Percentiles rank a stretch among this genome's conserved stretches.
Conservation (phyloP, 768 basidiomycete genomes). For the Tremella yokohamensis region DNA sequence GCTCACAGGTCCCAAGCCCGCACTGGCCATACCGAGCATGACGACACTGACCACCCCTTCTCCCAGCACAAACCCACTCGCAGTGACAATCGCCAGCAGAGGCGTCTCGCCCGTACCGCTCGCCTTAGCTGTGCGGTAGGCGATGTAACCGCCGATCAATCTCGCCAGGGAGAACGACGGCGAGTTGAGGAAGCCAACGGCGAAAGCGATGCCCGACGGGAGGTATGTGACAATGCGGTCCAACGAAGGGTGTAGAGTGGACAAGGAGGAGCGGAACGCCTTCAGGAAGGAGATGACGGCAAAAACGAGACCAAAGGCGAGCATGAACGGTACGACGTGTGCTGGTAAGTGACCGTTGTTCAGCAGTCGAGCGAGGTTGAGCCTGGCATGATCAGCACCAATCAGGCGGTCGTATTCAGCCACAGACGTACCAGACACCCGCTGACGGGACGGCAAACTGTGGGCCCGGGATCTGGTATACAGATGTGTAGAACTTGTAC, state of each 20-base stretch:
- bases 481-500: constrained; percentile 78
- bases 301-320: constrained; percentile 69
- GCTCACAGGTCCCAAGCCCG: constrained; percentile 69
- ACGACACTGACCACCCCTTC: constrained; percentile 87
- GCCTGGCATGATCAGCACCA: constrained; percentile 47
- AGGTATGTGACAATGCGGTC: constrained; percentile 59
- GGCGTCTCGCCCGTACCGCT: constrained; percentile 39
- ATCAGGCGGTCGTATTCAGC: background rate
- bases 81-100: constrained; percentile 67
- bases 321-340: constrained; percentile 73
- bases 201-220: constrained; percentile 90
- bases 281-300: constrained; percentile 66
- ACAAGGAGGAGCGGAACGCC: constrained; percentile 51
- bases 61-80: constrained; percentile 92
- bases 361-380: constrained; percentile 52
- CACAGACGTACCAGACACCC: constrained; percentile 82
- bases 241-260: constrained; percentile 3
- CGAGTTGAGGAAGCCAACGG: constrained; percentile 92
- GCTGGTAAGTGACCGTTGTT: constrained; percentile 74
- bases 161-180: constrained; percentile 91
- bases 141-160: constrained; percentile 78
- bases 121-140: constrained; percentile 55
- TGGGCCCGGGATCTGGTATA: constrained; percentile 84
- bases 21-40: constrained; percentile 67
- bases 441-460: constrained; percentile 95